These are phyloP conservation scores for Apiotrichum veenhuisii DNA, from an alignment of 1,284 basidiomycete species.

Conservation along the genomic window DNA sequence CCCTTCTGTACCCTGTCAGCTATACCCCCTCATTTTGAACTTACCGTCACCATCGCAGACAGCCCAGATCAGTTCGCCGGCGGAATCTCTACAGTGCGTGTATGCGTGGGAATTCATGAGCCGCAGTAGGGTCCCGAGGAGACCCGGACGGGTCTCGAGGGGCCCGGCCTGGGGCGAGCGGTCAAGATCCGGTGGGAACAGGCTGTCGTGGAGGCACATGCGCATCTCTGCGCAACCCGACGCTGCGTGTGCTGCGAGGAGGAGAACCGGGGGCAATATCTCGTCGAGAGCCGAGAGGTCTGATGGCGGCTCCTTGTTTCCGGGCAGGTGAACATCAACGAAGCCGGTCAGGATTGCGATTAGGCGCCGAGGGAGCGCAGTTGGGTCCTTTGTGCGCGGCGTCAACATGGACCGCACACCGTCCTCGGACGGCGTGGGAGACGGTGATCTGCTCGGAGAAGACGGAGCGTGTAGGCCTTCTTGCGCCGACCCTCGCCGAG, in stretches of 20 bases:
- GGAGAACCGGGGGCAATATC: slow-evolving; percentile 65
- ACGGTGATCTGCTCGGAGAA: slow-evolving; percentile 2
- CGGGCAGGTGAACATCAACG: slow-evolving; percentile 28
- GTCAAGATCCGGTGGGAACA: slow-evolving; percentile 73
- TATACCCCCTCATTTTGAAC: slow-evolving; percentile 32
- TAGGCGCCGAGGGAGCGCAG: slow-evolving; percentile 26
- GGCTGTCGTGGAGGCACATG: slow-evolving; percentile 58
- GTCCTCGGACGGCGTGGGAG: slow-evolving; percentile 12
- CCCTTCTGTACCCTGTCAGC: slow-evolving; percentile 54
- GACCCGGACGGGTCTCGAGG: slow-evolving; percentile 65
- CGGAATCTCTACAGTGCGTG: slow-evolving; percentile 62
- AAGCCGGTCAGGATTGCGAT: slow-evolving; percentile 29
- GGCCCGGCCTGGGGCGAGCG: slow-evolving; percentile 57
- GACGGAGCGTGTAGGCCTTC: neutral
- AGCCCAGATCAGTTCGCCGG: slow-evolving; percentile 80
- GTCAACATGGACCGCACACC: neutral
- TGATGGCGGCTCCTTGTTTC: slow-evolving; percentile 22
- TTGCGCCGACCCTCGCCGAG: neutral
- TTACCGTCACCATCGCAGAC: slow-evolving; percentile 74
- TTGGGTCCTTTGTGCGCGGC: slow-evolving; percentile 13
- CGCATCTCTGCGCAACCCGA: slow-evolving; percentile 60
- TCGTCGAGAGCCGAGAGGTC: slow-evolving; percentile 62
- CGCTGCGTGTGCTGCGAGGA: slow-evolving; percentile 68
- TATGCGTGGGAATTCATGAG: slow-evolving; percentile 70
- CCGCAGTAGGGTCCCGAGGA: slow-evolving; percentile 74